Conservation (phyloP, 202 grass and related monocot species). For the Digitaria exilis region DNA sequence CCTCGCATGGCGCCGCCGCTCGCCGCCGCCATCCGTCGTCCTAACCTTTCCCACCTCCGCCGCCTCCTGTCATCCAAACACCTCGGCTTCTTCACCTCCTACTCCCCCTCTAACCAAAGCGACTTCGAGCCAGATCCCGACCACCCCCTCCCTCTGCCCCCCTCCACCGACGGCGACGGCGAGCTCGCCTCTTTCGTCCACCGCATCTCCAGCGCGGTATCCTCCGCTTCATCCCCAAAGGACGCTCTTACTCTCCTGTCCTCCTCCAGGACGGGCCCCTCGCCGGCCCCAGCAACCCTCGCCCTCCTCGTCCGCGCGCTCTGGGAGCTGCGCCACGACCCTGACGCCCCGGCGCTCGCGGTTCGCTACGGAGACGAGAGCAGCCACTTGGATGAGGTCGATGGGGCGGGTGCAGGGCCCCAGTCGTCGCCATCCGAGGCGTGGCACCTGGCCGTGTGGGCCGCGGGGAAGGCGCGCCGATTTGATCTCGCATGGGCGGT, state of each 20-base stretch:
- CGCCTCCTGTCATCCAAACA: not conserved
- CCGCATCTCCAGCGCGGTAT: conserved; percentile 59
- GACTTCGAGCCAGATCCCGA: conserved; percentile 65
- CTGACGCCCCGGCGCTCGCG: conserved; percentile 57
- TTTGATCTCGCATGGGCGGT: conserved; percentile 76
- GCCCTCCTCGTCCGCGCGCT: conserved; percentile 62
- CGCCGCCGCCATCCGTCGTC: conserved; percentile 20
- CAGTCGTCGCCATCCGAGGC: conserved; percentile 48
- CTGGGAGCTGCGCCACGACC: conserved; percentile 72
- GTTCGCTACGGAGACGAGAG: conserved; percentile 63
- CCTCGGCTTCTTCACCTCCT: conserved; percentile 2
- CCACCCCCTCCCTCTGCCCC: not conserved
- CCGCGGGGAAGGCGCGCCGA: conserved; percentile 57
- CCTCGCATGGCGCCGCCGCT: conserved; percentile 42
- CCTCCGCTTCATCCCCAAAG: conserved; percentile 48
- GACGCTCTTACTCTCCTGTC: conserved; percentile 46
- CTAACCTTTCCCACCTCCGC: not conserved
- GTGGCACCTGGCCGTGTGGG: conserved; percentile 75
- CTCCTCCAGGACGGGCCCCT: conserved; percentile 31
- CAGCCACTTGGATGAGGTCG: conserved; percentile 28
- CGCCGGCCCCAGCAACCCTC: conserved; percentile 4
- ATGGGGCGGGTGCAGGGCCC: conserved; percentile 3
- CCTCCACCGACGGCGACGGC: conserved; percentile 16
- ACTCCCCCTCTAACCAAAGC: conserved; percentile 45
- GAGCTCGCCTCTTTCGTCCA: conserved; percentile 67